Percentiles rank a stretch among this genome's conserved stretches.
These are phyloP conservation scores for Dinochytrium kinnereticum DNA, from an alignment of 371 early-diverging fungal species.

Conservation along the genomic window DNA sequence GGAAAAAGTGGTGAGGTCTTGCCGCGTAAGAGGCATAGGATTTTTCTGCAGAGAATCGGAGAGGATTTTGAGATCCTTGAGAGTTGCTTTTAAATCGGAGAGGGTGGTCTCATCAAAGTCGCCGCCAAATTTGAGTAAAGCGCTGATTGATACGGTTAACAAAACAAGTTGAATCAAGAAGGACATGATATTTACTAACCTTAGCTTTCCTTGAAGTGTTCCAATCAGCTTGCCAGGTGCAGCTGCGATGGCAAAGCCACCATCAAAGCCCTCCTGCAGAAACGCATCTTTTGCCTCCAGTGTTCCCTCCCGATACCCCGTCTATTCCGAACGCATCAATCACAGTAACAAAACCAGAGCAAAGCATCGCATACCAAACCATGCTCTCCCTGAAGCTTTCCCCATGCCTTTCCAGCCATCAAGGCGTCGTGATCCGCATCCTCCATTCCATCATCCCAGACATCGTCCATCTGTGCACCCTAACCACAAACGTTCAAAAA, in stretches of 20 bases:
- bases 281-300: constrained; percentile 65
- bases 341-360: no score
- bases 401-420: background rate
- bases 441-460: constrained; percentile 2
- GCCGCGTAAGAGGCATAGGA: background rate
- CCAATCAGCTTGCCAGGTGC: background rate
- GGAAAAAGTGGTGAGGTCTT: background rate
- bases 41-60: background rate
- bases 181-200: background rate
- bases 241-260: constrained; percentile 58
- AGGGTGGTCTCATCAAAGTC: no score
- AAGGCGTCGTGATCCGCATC: background rate
- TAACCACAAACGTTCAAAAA: background rate
- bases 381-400: background rate
- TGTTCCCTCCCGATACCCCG: constrained; percentile 70
- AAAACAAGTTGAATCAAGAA: no score
- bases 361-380: background rate
- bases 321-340: no score
- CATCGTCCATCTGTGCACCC: background rate
- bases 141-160: no score
- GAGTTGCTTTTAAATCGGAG: background rate
- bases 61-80: background rate
- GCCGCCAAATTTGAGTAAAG: no score
- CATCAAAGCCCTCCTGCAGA: constrained; percentile 70
- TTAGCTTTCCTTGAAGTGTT: background rate